Evolutionary conservation across 1,284 basidiomycete genomes (phyloP).

Genomic region (Cutaneotrichosporon cavernicola): DNA sequence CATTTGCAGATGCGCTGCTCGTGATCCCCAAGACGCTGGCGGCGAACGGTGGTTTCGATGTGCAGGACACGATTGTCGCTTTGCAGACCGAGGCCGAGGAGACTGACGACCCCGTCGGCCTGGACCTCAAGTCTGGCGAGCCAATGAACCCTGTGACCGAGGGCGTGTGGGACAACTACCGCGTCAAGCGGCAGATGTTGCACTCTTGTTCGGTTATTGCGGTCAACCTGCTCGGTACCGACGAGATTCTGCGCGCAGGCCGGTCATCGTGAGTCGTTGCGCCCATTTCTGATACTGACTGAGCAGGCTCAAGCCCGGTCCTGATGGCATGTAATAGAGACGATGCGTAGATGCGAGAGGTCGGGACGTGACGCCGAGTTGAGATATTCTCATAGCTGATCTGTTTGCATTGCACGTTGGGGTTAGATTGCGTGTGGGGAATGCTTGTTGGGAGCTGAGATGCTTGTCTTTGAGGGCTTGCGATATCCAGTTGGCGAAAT

Average conservation of each 20-base stretch:
- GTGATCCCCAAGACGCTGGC: conserved; percentile 97
- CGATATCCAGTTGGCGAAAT: neutral
- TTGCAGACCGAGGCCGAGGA: conserved; percentile 87
- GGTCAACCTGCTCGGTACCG: conserved; percentile 89
- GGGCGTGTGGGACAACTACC: conserved; percentile 98
- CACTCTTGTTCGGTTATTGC: conserved; percentile 98
- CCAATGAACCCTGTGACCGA: conserved; percentile 93
- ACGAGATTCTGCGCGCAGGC: conserved; percentile 92
- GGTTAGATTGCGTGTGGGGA: neutral
- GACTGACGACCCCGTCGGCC: conserved; percentile 86
- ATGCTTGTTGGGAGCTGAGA: neutral
- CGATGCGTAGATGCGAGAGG: conserved; percentile 4
- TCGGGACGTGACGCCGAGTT: neutral
- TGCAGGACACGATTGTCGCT: conserved; percentile 89
- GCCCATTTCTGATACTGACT: neutral
- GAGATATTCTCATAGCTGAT: conserved; percentile 9
- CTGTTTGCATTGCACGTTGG: conserved; percentile 19
- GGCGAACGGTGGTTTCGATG: conserved; percentile 94
- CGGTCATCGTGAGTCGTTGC: conserved; percentile 64
- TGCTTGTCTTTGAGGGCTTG: neutral
- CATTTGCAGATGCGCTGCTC: conserved; percentile 91
- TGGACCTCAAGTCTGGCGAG: conserved; percentile 91
- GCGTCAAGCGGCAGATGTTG: conserved; percentile 97
- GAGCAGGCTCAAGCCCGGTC: conserved; percentile 12
- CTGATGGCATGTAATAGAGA: conserved; percentile 12